Percentiles rank a stretch among this genome's conserved stretches.
Conservation (phyloP, 192 early-diverging fungal genomes). For the Pilaira anomala region DNA sequence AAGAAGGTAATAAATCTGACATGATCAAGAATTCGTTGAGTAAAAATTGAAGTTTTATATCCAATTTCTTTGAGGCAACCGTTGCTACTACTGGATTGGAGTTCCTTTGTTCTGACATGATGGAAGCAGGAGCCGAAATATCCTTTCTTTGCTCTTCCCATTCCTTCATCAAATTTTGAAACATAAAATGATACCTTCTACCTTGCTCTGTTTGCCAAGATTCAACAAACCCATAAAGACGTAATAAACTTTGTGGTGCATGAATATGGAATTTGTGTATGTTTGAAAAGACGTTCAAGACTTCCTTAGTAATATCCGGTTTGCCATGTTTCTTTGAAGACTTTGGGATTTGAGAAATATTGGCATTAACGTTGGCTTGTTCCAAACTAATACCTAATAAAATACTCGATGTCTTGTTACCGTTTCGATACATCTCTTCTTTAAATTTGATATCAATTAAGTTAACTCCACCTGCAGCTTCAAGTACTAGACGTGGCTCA, state of each 20-base stretch:
- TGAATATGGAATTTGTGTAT: constrained; percentile 45
- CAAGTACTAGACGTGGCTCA: constrained; percentile 15
- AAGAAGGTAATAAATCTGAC: constrained; percentile 62
- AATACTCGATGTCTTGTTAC: neutral
- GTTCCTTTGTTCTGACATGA: constrained; percentile 3
- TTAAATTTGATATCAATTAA: constrained; percentile 10
- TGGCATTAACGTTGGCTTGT: constrained; percentile 40
- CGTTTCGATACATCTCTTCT: neutral
- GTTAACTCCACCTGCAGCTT: constrained; percentile 17
- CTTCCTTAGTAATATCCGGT: constrained; percentile 24
- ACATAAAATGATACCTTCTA: constrained; percentile 63
- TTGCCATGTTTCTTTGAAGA: constrained; percentile 26
- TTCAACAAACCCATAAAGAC: constrained; percentile 71
- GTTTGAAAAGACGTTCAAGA: constrained; percentile 47
- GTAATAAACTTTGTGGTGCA: constrained; percentile 64
- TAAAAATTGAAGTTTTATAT: constrained; percentile 61
- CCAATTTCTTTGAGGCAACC: constrained; percentile 33
- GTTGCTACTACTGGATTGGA: neutral
- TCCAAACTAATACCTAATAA: constrained; percentile 44
- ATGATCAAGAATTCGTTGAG: constrained; percentile 54
- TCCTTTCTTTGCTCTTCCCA: constrained; percentile 55
- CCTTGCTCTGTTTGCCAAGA: constrained; percentile 70
- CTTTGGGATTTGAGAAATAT: constrained; percentile 38
- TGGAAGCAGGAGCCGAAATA: neutral
- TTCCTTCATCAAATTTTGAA: constrained; percentile 66